These are phyloP conservation scores for Phyllostachys edulis DNA, from an alignment of 176 grass and related monocot species.

Conservation along the genomic window DNA sequence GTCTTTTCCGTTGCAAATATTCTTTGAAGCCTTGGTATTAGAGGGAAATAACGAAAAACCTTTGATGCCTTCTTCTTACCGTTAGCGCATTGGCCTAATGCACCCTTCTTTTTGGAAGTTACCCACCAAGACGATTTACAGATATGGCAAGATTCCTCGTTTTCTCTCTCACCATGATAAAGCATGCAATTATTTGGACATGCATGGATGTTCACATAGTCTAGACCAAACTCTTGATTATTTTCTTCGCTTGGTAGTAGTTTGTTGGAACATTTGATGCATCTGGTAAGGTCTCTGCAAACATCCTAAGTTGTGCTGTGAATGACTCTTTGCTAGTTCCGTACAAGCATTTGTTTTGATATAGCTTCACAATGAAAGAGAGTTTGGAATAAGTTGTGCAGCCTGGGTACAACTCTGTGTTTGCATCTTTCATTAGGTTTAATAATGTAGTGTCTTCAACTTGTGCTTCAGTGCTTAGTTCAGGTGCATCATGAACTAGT, in stretches of 20 bases:
- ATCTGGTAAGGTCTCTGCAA: not conserved
- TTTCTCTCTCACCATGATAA: constrained; percentile 3
- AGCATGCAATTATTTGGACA: not conserved
- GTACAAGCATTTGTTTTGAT: not conserved
- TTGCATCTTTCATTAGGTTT: not conserved
- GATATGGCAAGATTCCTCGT: not conserved
- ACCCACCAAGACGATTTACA: not conserved
- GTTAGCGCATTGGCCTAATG: not conserved
- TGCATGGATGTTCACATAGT: not conserved
- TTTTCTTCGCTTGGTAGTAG: not conserved
- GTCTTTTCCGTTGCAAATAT: not conserved
- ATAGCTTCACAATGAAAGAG: constrained; percentile 9
- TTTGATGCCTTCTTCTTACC: not conserved
- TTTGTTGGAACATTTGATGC: not conserved
- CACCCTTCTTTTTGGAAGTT: not conserved
- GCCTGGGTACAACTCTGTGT: not conserved
- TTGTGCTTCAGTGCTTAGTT: not conserved
- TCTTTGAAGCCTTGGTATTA: constrained; percentile 2
- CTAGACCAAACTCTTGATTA: not conserved
- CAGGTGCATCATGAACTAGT: not conserved
- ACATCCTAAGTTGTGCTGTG: not conserved
- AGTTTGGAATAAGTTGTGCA: not conserved
- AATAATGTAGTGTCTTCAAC: no score
- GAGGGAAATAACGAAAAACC: not conserved
- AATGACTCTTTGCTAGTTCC: not conserved